These are phyloP conservation scores for Cubamyces sp. DNA, from an alignment of 768 basidiomycete genomes.

Conservation along the genomic window DNA sequence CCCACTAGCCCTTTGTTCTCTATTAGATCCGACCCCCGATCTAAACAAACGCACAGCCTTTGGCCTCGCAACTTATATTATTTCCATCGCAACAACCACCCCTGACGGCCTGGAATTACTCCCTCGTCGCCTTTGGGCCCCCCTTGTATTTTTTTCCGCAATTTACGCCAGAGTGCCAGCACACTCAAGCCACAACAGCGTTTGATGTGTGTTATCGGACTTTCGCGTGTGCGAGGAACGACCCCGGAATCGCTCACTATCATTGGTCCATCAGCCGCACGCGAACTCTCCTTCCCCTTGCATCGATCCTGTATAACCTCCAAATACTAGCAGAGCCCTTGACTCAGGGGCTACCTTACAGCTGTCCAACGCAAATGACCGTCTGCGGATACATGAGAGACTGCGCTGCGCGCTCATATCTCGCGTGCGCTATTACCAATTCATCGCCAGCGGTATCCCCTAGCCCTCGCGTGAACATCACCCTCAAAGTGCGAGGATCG, in stretches of 20 bases:
- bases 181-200: conserved; percentile 27
- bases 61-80: not conserved
- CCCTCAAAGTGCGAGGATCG: conserved; percentile 8
- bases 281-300: too few relatives aligned
- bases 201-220: conserved; percentile 26
- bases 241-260: conserved; percentile 19
- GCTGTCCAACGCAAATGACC: too few relatives aligned
- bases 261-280: conserved; percentile 18
- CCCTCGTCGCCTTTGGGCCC: not conserved
- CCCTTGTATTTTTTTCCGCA: conserved; percentile 16
- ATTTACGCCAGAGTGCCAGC: conserved; percentile 17
- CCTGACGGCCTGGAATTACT: conserved; percentile 8
- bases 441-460: conserved; percentile 16
- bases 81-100: conserved; percentile 12
- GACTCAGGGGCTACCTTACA: too few relatives aligned
- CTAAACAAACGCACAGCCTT: conserved; percentile 27
- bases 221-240: conserved; percentile 24
- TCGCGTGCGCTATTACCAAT: conserved; percentile 1
- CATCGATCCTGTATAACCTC: too few relatives aligned
- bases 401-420: conserved; percentile 1
- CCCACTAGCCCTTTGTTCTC: conserved; percentile 30
- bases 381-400: too few relatives aligned
- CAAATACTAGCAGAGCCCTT: too few relatives aligned
- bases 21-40: conserved; percentile 32
- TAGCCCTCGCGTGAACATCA: conserved; percentile 4